phyloP scores from a whole-genome alignment of 148 eudicot species.

The Camellia granthamiana region DNA sequence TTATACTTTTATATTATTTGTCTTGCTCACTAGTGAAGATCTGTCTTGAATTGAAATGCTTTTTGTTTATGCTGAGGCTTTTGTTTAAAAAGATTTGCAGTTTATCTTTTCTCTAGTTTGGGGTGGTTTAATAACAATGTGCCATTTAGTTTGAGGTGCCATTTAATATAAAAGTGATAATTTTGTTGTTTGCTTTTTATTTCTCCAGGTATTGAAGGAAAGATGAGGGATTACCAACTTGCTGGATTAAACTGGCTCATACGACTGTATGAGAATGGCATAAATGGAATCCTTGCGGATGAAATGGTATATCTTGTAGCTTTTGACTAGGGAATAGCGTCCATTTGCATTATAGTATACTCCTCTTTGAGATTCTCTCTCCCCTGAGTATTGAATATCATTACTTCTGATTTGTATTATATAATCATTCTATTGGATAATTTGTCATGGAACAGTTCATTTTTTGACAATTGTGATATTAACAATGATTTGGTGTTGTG shows the following conservation, averaged over 20 bases:
- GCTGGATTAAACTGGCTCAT: conserved; percentile 99
- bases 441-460: not conserved
- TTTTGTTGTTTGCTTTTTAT: not conserved
- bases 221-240: conserved; percentile 99
- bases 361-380: not conserved
- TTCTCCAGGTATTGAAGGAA: conserved; percentile 85
- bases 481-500: not conserved
- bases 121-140: not conserved
- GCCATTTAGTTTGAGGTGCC: not conserved
- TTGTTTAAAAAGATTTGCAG: not conserved
- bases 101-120: not conserved
- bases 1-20: not conserved
- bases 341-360: not conserved
- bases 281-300: conserved; percentile 97
- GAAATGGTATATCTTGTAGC: conserved; percentile 64
- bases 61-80: not conserved
- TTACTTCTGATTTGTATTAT: not conserved
- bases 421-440: not conserved
- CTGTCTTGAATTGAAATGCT: not conserved
- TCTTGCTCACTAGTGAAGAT: not conserved
- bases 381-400: not conserved
- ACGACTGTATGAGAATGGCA: conserved; percentile 92
- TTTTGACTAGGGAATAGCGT: not conserved
- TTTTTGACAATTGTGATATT: not conserved
- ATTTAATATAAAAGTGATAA: not conserved